phyloP scores from a whole-genome alignment of 2,329 filamentous ascomycete genomes.

The Verticillium zaregamsianum region DNA sequence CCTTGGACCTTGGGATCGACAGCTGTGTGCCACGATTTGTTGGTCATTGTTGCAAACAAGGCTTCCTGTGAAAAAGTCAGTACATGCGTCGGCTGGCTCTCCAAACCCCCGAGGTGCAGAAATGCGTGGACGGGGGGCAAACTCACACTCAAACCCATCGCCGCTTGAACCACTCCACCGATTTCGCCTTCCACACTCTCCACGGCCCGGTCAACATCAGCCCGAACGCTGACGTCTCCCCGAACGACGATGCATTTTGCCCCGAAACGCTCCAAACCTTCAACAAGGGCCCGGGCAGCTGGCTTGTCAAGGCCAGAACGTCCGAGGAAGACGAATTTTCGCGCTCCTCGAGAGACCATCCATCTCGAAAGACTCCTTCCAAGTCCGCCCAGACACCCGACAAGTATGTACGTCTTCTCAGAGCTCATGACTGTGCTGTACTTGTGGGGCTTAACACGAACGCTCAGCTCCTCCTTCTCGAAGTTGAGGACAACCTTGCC shows the following conservation, averaged over 20 bases:
- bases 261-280: conserved; percentile 13
- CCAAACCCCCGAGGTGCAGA: too few relatives aligned
- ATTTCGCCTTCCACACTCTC: conserved; percentile 6
- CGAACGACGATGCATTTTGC: conserved; percentile 17
- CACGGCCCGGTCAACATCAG: conserved; percentile 2
- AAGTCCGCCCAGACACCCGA: conserved; percentile 22
- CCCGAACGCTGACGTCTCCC: conserved; percentile 13
- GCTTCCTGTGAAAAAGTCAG: conserved; percentile 12
- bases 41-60: conserved; percentile 19
- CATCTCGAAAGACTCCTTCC: conserved; percentile 25
- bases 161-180: conserved; percentile 27
- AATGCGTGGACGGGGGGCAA: too few relatives aligned
- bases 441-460: not conserved
- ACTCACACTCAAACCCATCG: conserved; percentile 20
- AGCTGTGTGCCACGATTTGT: conserved; percentile 16
- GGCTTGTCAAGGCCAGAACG: conserved; percentile 21
- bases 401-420: conserved; percentile 13
- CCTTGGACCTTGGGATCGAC: conserved; percentile 20
- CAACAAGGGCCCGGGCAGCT: conserved; percentile 14
- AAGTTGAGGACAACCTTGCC: conserved; percentile 27
- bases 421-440: conserved; percentile 7
- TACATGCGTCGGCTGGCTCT: too few relatives aligned
- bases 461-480: conserved; percentile 2
- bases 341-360: conserved; percentile 25
- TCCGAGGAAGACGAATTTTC: conserved; percentile 25